Evolutionary conservation across 2,329 filamentous ascomycete genomes (phyloP).

Genomic region (Penicillium expansum): DNA sequence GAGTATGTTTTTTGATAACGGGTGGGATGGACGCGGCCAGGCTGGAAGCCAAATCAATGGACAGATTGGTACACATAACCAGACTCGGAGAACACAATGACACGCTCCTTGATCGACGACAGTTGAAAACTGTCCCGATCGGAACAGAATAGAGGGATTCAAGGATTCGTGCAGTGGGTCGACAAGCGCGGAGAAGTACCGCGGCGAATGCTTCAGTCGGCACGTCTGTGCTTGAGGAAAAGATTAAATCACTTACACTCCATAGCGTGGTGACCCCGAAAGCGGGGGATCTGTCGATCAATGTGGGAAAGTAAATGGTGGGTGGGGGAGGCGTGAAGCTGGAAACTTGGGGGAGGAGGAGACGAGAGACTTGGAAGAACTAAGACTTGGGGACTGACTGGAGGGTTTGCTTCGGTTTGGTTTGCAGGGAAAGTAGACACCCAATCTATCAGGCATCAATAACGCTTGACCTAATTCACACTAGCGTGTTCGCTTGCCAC

Average conservation of each 20-base stretch:
- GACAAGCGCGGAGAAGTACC: conserved; percentile 41
- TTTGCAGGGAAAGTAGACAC: conserved; percentile 14
- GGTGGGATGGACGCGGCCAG: conserved; percentile 36
- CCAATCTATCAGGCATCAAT: conserved; percentile 30
- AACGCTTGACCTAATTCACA: conserved; percentile 7
- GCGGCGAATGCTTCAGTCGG: conserved; percentile 34
- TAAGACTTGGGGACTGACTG: conserved; percentile 34
- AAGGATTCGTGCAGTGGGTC: conserved; percentile 38
- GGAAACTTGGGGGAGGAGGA: conserved; percentile 29
- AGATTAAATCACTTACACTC: conserved; percentile 55
- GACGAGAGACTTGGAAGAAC: conserved; percentile 37
- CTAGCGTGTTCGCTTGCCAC: conserved; percentile 24
- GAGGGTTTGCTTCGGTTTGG: conserved; percentile 24
- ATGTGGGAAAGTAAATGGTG: conserved; percentile 34
- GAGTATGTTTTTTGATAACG: conserved; percentile 39
- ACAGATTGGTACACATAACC: conserved; percentile 22
- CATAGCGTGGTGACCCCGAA: conserved; percentile 55
- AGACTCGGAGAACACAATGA: conserved; percentile 18
- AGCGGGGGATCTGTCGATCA: conserved; percentile 33
- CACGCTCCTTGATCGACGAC: conserved; percentile 16
- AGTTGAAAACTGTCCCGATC: conserved; percentile 17
- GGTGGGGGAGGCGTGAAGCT: conserved; percentile 22
- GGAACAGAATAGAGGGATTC: conserved; percentile 22
- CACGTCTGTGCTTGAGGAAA: conserved; percentile 28
- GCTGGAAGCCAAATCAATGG: conserved; percentile 24